A percentile compares a stretch with the other conserved stretches of the same genome.
These are phyloP conservation scores for Hypoxylon trugodes DNA, from an alignment of 495 filamentous ascomycete species.

Conservation along the genomic window DNA sequence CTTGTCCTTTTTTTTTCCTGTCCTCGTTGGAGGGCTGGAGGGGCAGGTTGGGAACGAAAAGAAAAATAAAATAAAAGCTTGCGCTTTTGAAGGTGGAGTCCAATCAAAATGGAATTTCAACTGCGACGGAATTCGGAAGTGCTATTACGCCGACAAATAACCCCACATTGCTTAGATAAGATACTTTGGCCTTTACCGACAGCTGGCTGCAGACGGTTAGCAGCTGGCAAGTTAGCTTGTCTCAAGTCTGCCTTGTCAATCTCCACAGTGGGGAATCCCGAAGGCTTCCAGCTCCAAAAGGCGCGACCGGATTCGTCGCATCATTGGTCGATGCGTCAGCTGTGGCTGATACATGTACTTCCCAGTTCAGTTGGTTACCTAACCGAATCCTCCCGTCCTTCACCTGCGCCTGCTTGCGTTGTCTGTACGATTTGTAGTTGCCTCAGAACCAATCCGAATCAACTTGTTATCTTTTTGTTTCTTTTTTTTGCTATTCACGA, in stretches of 20 bases:
- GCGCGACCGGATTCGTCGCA: slow-evolving; percentile 22
- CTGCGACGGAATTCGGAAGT: slow-evolving; percentile 31
- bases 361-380: neutral
- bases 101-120: slow-evolving; percentile 32
- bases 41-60: slow-evolving; percentile 24
- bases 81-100: slow-evolving; percentile 31
- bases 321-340: slow-evolving; percentile 30
- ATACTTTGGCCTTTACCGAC: too few species aligned
- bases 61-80: slow-evolving; percentile 34
- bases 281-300: slow-evolving; percentile 13
- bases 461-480: neutral
- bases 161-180: neutral
- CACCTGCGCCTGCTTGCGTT: slow-evolving; percentile 2
- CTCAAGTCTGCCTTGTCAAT: slow-evolving; percentile 24
- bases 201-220: neutral
- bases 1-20: slow-evolving; percentile 36
- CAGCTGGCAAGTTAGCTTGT: slow-evolving; percentile 7
- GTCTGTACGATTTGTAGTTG: slow-evolving; percentile 20
- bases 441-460: neutral
- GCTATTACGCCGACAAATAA: slow-evolving; percentile 22
- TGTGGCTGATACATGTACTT: slow-evolving; percentile 32
- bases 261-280: slow-evolving; percentile 20
- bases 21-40: slow-evolving; percentile 20
- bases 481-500: slow-evolving; percentile 1
- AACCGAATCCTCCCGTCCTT: too few species aligned